These are phyloP conservation scores for Lolium rigidum DNA, from an alignment of 176 grass and related monocot species.

Conservation along the genomic window DNA sequence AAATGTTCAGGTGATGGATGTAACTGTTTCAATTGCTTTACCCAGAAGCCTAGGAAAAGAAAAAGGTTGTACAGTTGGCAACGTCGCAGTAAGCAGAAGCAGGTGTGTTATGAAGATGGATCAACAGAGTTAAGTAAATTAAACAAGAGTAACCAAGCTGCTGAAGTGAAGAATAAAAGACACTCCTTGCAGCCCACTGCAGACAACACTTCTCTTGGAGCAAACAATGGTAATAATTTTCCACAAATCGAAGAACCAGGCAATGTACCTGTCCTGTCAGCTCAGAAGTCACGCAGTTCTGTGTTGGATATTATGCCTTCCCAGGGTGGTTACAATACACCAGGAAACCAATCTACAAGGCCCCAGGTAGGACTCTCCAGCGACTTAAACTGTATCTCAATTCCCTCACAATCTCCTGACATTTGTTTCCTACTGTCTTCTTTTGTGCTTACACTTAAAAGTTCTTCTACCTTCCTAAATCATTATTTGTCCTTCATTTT, in stretches of 20 bases:
- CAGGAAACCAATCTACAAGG: constrained; percentile 30
- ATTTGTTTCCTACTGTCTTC: neutral
- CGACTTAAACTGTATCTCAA: constrained; percentile 39
- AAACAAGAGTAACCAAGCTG: constrained; percentile 11
- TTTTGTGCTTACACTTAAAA: constrained; percentile 19
- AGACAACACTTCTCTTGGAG: constrained; percentile 15
- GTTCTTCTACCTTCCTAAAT: neutral
- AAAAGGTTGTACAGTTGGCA: constrained; percentile 62
- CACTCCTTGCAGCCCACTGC: constrained; percentile 20
- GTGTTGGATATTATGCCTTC: constrained; percentile 20
- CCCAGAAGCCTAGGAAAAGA: constrained; percentile 44
- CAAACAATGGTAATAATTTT: constrained; percentile 6
- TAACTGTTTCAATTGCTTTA: constrained; percentile 27
- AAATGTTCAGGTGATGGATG: constrained; percentile 28
- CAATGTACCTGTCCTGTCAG: constrained; percentile 5
- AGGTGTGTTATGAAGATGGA: constrained; percentile 27
- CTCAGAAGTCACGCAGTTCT: constrained; percentile 28
- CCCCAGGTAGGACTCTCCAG: neutral
- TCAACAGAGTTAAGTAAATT: constrained; percentile 32
- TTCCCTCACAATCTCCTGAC: constrained; percentile 10
- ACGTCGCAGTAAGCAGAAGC: constrained; percentile 43
- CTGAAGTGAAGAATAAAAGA: constrained; percentile 20
- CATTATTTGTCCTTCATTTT: constrained; percentile 24
- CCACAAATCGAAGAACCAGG: constrained; percentile 24
- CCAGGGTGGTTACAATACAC: constrained; percentile 3